Evolutionary conservation across 345 rosid species (phyloP).

Genomic region (Raphanus raphanistrum): DNA sequence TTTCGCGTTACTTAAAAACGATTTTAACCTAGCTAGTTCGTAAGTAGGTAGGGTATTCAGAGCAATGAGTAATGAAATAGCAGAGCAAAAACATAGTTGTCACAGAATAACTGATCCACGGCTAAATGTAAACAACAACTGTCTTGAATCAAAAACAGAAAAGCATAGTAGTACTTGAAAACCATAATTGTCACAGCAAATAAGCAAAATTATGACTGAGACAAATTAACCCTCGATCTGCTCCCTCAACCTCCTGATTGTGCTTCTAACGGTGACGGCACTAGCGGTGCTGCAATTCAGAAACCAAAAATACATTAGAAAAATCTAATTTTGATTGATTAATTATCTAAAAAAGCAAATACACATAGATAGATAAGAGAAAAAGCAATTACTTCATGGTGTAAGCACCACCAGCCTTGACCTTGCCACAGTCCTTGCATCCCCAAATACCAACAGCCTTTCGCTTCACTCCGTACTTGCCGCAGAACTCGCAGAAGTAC

Average conservation of each 20-base stretch:
- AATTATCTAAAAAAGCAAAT: too few species aligned
- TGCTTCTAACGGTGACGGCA: conserved; percentile 89
- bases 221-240: conserved; percentile 70
- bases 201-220: background rate
- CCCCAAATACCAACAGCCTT: conserved; percentile 98
- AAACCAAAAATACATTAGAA: background rate
- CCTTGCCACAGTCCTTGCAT: conserved; percentile 96
- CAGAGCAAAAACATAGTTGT: background rate
- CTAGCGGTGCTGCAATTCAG: conserved; percentile 50
- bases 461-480: conserved; percentile 91
- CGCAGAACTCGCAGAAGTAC: conserved; percentile 81
- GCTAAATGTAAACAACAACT: background rate
- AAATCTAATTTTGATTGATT: too few species aligned
- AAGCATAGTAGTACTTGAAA: background rate
- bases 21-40: background rate
- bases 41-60: background rate
- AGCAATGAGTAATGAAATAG: background rate
- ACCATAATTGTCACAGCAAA: background rate
- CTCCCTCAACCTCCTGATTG: conserved; percentile 91
- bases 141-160: conserved; percentile 7
- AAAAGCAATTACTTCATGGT: conserved; percentile 52
- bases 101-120: background rate
- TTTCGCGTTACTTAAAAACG: too few species aligned
- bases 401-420: conserved; percentile 95
- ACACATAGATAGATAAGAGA: too few species aligned